Evolutionary conservation across 2,329 filamentous ascomycete genomes (phyloP).

Genomic region (Coniochaeta ligniaria): DNA sequence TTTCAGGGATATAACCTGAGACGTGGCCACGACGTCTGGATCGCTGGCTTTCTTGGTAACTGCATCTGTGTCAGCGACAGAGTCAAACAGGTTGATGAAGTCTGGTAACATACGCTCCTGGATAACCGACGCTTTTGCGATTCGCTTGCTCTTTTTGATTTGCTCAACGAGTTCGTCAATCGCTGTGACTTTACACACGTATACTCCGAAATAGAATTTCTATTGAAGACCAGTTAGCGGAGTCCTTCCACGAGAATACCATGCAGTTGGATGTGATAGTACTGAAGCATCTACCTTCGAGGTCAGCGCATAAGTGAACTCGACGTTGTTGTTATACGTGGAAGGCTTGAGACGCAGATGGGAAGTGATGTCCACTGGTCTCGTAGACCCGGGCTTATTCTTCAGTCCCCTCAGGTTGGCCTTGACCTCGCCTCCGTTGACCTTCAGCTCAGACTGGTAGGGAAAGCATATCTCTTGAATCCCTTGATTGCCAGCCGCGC

Average conservation of each 20-base stretch:
- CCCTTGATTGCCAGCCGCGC: constrained; percentile 57
- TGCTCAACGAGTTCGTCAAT: constrained; percentile 64
- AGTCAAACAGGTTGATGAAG: not conserved
- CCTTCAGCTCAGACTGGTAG: constrained; percentile 83
- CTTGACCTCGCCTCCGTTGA: constrained; percentile 83
- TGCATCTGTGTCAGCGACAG: constrained; percentile 26
- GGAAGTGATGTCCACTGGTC: constrained; percentile 84
- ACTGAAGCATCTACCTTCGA: constrained; percentile 52
- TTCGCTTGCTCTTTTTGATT: constrained; percentile 61
- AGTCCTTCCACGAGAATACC: not conserved
- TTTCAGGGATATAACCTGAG: constrained; percentile 82
- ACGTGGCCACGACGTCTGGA: constrained; percentile 82
- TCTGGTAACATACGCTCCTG: constrained; percentile 60
- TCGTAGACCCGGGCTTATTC: constrained; percentile 90
- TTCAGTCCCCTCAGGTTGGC: constrained; percentile 92
- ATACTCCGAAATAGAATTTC: constrained; percentile 67
- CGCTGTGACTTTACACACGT: constrained; percentile 66
- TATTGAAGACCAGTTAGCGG: constrained; percentile 22
- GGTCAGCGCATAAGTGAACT: constrained; percentile 89
- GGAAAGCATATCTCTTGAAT: constrained; percentile 81
- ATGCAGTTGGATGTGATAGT: not conserved
- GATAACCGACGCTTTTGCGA: constrained; percentile 76
- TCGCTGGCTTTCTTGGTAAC: constrained; percentile 78
- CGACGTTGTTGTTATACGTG: constrained; percentile 67
- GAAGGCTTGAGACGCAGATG: constrained; percentile 61